Base-by-base conservation (phyloP, 345 rosid genomes). In the Aquilaria sinensis region DNA sequence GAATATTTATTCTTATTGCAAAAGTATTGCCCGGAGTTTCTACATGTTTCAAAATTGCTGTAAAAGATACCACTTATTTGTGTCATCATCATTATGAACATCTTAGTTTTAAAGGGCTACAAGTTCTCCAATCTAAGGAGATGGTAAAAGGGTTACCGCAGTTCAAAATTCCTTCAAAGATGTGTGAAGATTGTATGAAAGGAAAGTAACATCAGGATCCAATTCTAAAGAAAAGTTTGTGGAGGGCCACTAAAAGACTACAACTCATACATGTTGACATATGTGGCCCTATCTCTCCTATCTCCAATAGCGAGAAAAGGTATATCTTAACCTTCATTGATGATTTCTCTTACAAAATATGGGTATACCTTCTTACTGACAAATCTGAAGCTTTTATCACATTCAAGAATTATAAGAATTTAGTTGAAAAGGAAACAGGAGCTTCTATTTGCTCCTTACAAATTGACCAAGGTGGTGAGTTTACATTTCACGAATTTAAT, bases 381-480 rank as follows among this genome's bases (percentile, higher is more conserved):
- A 37, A 37, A 33, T 32, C 14, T 58, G 37, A 47, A 10, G 51
- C 15, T n/a, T 47, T 46, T 2, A 16, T 4, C 10, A 7, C 0
- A 29, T 46, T 60, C n/a, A 16, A 45, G 4, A 12, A 47, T 11
- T 60, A 43, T 47, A 47, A 45, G 53, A 47, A 1, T 2, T 4
- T 60, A 13, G 63, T 60, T 29, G 68, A 70, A 6, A 70, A 64
- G 4, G 56, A 58, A 57, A 3, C 32, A 1, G 41, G 58, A 5
- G 10, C 12, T 8, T 0, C 0, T 0, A 57, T 69, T 31, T 16
- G 51, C 5, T 47, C 57, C 6, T 23, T 69, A 3, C 31, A 56
- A 2, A 69, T 62, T 14, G 16, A 69, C 34, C 47, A 58, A 2
- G 53, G 53, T 12, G 51, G 58, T 12, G 67, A 69, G 2, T 62